phyloP scores from a whole-genome alignment of 2,329 filamentous ascomycete species.

The Aspergillus sp. region DNA sequence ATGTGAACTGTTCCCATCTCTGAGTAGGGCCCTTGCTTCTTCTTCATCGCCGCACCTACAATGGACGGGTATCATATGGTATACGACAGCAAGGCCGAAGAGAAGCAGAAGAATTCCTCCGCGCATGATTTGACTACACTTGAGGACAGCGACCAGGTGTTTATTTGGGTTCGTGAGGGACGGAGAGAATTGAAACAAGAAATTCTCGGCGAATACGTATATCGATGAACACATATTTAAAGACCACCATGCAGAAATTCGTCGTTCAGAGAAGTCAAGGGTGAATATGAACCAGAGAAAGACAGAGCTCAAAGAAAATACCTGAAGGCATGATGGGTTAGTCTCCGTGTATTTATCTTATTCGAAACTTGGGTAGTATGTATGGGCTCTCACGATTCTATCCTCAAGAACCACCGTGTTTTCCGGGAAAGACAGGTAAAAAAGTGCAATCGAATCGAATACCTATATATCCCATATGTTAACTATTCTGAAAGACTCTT shows the following conservation, averaged over 20 bases:
- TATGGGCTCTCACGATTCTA: constrained; percentile 2
- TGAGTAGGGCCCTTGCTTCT: constrained; percentile 15
- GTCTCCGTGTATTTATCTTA: not conserved
- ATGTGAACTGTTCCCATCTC: not conserved
- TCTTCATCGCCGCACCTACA: constrained; percentile 12
- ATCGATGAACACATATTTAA: constrained; percentile 60
- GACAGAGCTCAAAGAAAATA: constrained; percentile 58
- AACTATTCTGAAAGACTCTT: not conserved
- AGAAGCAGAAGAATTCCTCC: constrained; percentile 12
- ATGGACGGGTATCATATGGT: constrained; percentile 2
- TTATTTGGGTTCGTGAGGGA: constrained; percentile 18
- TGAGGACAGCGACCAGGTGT: constrained; percentile 15
- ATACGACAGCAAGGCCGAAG: constrained; percentile 7
- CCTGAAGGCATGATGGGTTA: constrained; percentile 17
- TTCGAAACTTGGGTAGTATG: not conserved
- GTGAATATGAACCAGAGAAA: constrained; percentile 61
- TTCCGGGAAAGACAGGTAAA: constrained; percentile 3
- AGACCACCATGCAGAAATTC: constrained; percentile 56
- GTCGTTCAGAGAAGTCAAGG: constrained; percentile 48
- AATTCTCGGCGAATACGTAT: constrained; percentile 53
- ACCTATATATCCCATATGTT: not conserved
- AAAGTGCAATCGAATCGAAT: constrained; percentile 12
- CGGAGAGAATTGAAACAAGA: constrained; percentile 39
- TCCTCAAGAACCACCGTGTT: constrained; percentile 1
- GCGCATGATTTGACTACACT: constrained; percentile 9